Base-by-base conservation (phyloP, 2,329 filamentous ascomycete species). In the Diplodia intermedia region DNA sequence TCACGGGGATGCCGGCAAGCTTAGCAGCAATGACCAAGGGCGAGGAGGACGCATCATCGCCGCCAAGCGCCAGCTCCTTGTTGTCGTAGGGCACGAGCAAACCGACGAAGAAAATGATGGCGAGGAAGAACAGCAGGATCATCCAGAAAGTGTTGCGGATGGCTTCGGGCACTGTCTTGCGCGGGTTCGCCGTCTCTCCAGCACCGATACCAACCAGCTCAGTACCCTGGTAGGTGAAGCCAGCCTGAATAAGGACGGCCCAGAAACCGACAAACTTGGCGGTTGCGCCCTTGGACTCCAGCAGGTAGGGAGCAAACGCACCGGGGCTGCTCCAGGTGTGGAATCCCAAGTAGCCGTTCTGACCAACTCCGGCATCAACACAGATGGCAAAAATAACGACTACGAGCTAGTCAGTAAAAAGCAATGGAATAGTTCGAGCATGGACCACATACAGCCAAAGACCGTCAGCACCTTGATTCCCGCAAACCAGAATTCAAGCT, bases 181-280 rank as follows among this genome's bases (percentile, higher is more conserved):
- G 85, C 6, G 91, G 91, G 75, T 93, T 88, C 57, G 86, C 85
- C 8, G 90, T 90, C 80, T 94, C 91, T 69, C 90, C 91, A 4
- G 91, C 91, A n/a, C 89, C 90, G 57, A 94, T 88, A 70, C 89
- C 91, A 9, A 93, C 90, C 18, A 93, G 85, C 79, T 94, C 91
- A 2, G 90, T 88, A 52, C 91, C 91, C 77, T 90, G 89, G 79
- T 87, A 91, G 23, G 86, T 86, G 76, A 91, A 90, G n/a, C 86
- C 87, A 26, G 89, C 89, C 65, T 88, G 88, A 71, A 91, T 86
- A 50, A 91, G 80, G 18, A 89, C 88, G 38, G 87, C 84, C 88
- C 89, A 91, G 81, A 91, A 91, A 12, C 87, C 88, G 63, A 90
- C 85, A 70, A 91, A 90, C 76, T 87, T 87, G 54, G 87, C 88